Conservation (phyloP, 2,329 filamentous ascomycete species). For the Colletotrichum sp. region DNA sequence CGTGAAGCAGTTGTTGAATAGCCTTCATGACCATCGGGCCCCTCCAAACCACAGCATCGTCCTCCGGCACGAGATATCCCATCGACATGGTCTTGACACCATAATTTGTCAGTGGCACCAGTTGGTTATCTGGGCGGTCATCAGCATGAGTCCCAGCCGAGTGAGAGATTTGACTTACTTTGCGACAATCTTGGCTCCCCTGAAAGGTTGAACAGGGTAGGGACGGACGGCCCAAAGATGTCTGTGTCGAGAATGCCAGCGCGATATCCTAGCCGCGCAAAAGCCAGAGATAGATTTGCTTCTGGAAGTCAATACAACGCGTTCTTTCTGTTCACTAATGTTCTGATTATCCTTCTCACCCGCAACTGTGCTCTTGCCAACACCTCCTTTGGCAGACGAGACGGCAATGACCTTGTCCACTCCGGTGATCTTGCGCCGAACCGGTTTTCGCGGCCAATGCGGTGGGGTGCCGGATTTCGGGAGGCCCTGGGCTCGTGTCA, state of each 20-base stretch:
- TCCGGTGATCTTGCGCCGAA: constrained; percentile 79
- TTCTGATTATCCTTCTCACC: constrained; percentile 50
- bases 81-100: constrained; percentile 99
- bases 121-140: constrained; percentile 67
- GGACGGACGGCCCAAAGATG: constrained; percentile 95
- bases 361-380: constrained; percentile 94
- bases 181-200: constrained; percentile 78
- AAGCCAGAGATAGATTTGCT: constrained; percentile 84
- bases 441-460: constrained; percentile 74
- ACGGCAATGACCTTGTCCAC: constrained; percentile 96
- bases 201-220: constrained; percentile 83
- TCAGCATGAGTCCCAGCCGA: not conserved
- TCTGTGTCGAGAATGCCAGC: constrained; percentile 93
- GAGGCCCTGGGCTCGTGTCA: constrained; percentile 67
- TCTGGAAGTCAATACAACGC: not conserved
- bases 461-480: constrained; percentile 72
- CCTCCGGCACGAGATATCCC: constrained; percentile 85
- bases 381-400: constrained; percentile 96
- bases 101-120: constrained; percentile 90
- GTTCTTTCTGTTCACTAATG: not conserved
- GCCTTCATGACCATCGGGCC: constrained; percentile 98
- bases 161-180: constrained; percentile 49
- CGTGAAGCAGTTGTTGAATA: constrained; percentile 91
- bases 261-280: constrained; percentile 81
- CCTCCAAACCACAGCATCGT: constrained; percentile 89